Base-by-base conservation (phyloP, 208 protist genomes). In the Wallacemonas collosoma region DNA sequence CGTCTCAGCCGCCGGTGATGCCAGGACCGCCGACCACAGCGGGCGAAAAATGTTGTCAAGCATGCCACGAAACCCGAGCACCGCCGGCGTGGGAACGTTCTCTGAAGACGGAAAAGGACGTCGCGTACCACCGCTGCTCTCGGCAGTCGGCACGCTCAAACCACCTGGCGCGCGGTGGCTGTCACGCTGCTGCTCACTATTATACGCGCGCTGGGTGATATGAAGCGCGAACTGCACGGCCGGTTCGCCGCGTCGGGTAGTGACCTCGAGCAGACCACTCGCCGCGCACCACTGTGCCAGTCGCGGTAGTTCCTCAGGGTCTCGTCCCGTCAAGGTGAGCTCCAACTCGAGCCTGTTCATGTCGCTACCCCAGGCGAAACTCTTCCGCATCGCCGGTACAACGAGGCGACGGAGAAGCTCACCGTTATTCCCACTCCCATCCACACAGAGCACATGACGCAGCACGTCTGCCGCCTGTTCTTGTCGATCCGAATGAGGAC, bases 31-130 rank as follows among this genome's bases (percentile, higher is more conserved):
- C 39, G 98, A 78, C 82, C 99, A 99, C 2, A 99, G 81, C 1
- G 98, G 98, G n/a, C 69, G 36, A 79, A 99, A 99, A 5, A 99
- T 85, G 82, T 98, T 98, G 41, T 93, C 74, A 11, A 99, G 64
- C 26, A 99, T 77, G 41, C 97, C 86, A 35, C 85, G 74, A 48
- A 99, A 99, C 65, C 68, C 61, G 8, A 61, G 43, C 6, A 44
- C 5, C 15, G 61, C 62, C 44, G 64, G 2, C 14, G 79, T 40
- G 48, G 17, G 36, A 6, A n/a, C 17, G 15, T 8, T n/a, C 11
- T 57, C 53, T 6, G 53, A 36, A 6, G 53, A 43, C 40, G 14
- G 26, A 2, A 3, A 40, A 11, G 86, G n/a, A 41, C 26, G 45
- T 50, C 45, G 45, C 6, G 8, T 6, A 50, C 26, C 26, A 26